Percentiles rank a stretch among this genome's conserved stretches.
Conservation (phyloP, 768 basidiomycete species). For the Naganishia friedmannii region DNA sequence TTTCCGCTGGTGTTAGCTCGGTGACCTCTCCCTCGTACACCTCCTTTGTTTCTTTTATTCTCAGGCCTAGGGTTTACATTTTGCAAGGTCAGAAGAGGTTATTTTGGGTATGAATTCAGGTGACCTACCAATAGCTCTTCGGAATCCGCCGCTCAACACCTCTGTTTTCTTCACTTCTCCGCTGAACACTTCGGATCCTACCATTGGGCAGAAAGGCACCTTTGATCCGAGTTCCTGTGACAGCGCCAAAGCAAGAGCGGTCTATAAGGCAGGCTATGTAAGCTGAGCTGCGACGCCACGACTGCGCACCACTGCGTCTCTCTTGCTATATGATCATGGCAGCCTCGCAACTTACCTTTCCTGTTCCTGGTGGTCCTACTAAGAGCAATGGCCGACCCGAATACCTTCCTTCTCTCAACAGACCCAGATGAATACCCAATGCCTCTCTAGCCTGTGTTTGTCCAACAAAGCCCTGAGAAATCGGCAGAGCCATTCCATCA, state of each 20-base stretch:
- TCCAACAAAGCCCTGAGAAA: constrained; percentile 83
- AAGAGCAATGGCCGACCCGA: constrained; percentile 87
- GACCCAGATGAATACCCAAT: constrained; percentile 46
- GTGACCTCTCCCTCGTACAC: constrained; percentile 99
- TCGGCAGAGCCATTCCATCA: constrained; percentile 72
- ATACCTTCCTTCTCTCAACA: constrained; percentile 47
- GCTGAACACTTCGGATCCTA: constrained; percentile 93
- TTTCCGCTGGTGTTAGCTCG: constrained; percentile 89
- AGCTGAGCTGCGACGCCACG: background rate
- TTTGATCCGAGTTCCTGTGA: constrained; percentile 90
- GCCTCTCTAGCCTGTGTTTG: constrained; percentile 82
- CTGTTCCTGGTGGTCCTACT: constrained; percentile 93
- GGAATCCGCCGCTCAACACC: constrained; percentile 88
- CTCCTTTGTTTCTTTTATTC: constrained; percentile 98
- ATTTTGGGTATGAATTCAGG: background rate
- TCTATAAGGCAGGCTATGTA: constrained; percentile 50
- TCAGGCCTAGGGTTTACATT: constrained; percentile 62
- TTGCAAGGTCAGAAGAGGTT: background rate
- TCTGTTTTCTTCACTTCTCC: constrained; percentile 99
- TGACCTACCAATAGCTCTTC: constrained; percentile 85
- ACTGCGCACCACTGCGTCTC: background rate
- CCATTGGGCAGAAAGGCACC: constrained; percentile 98
- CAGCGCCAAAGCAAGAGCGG: constrained; percentile 90
- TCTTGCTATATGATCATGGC: background rate
- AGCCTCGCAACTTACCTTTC: constrained; percentile 59